Evolutionary conservation across 2,329 filamentous ascomycete species (phyloP).

Genomic region (Emergomyces africanus): DNA sequence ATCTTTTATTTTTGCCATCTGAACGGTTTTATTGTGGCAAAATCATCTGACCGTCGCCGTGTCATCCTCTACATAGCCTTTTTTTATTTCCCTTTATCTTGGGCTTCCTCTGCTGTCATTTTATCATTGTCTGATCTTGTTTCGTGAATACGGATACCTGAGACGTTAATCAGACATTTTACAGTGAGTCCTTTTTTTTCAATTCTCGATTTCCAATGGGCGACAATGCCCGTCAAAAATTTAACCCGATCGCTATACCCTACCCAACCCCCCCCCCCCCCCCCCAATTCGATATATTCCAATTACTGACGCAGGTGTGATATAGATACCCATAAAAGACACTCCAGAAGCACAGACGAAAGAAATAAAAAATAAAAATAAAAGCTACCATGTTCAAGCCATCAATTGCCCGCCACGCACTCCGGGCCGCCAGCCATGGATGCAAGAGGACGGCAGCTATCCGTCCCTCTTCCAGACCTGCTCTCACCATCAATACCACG

Average conservation of each 20-base stretch:
- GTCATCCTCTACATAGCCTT: not conserved
- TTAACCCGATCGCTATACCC: not conserved
- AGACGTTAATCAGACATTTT: not conserved
- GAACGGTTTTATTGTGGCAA: not conserved
- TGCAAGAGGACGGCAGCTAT: conserved; percentile 6
- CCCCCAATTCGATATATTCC: not conserved
- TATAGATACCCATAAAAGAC: not conserved
- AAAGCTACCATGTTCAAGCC: conserved; percentile 19
- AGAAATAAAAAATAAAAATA: too few relatives aligned
- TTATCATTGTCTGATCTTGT: not conserved
- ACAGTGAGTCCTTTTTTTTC: not conserved
- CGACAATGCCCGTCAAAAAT: not conserved
- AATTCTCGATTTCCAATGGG: not conserved
- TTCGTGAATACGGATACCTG: not conserved
- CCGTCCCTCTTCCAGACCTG: conserved; percentile 4
- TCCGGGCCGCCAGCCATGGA: conserved; percentile 14
- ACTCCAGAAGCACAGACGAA: not conserved
- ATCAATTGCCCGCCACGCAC: conserved; percentile 15
- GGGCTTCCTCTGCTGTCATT: too few relatives aligned
- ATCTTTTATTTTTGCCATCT: not conserved
- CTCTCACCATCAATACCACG: conserved; percentile 7
- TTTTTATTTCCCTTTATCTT: not conserved
- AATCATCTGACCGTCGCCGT: not conserved
- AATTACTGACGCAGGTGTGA: not conserved
- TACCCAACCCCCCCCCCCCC: too few relatives aligned